phyloP scores from a whole-genome alignment of 2,329 filamentous ascomycete genomes.

The Trichoderma polysporum region DNA sequence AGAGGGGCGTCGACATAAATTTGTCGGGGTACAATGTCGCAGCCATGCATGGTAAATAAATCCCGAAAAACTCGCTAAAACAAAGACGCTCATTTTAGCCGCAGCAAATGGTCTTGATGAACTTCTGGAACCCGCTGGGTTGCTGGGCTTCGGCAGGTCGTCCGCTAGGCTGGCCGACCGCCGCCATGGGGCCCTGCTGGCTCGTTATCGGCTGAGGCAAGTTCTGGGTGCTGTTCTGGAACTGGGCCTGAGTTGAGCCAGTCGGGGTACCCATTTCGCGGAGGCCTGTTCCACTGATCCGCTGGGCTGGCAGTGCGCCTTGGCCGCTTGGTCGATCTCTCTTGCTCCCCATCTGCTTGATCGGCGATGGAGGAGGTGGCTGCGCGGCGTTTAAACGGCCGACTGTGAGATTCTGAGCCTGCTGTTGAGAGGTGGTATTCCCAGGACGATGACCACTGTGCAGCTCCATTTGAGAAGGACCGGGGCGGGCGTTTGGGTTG shows the following conservation, averaged over 20 bases:
- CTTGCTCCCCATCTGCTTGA: constrained; percentile 77
- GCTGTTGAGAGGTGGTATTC: constrained; percentile 63
- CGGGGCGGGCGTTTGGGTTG: constrained; percentile 74
- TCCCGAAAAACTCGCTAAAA: constrained; percentile 26
- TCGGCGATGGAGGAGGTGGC: constrained; percentile 82
- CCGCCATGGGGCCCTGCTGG: constrained; percentile 58
- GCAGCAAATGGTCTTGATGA: constrained; percentile 91
- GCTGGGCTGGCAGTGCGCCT: constrained; percentile 71
- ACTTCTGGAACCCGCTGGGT: constrained; percentile 82
- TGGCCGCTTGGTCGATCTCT: constrained; percentile 73
- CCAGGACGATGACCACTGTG: constrained; percentile 70
- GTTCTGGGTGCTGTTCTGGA: constrained; percentile 93
- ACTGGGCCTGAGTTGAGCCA: constrained; percentile 91
- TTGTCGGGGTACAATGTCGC: constrained; percentile 17
- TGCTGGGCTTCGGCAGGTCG: constrained; percentile 64
- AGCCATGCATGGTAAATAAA: constrained; percentile 26
- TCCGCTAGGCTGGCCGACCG: constrained; percentile 53
- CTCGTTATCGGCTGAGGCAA: constrained; percentile 66
- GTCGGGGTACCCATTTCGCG: constrained; percentile 80
- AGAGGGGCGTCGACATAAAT: constrained; percentile 12
- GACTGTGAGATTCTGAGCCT: constrained; percentile 67
- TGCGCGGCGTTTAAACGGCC: constrained; percentile 93
- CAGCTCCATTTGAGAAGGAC: constrained; percentile 80
- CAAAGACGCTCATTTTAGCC: constrained; percentile 50
- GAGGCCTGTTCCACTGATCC: constrained; percentile 71